Base-by-base conservation (phyloP, 768 basidiomycete genomes). In the Xanthoconium stramineum region DNA sequence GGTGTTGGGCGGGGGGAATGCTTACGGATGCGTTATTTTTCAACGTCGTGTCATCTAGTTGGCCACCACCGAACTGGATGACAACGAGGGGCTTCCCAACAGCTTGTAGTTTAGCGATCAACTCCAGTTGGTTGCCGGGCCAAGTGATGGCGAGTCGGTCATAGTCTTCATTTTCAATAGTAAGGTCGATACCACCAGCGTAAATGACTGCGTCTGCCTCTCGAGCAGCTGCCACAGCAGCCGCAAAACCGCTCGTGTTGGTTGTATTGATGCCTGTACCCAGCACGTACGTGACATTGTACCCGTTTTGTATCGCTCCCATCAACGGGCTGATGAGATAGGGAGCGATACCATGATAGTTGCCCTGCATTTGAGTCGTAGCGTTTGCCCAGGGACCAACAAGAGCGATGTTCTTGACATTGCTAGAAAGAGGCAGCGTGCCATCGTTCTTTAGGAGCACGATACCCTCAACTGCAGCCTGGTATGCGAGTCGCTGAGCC, bases 361-460 rank as follows among this genome's bases (percentile, higher is more conserved):
- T 84, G 17, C 82, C 83, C 56, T 83, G 82, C 79, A 84, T 76
- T 55, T 78, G 74, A 7, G 64, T 75, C 0, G 83, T 84, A 6
- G 82, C 82, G 60, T 81, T 80, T 5, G 77, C 80, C 75, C 76
- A 83, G 4, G 83, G 83, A 0, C 86, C 85, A 50, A 86, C 75
- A 40, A 87, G 63, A 9, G 83, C 84, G 17, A 88, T 65, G 9
- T 73, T 80, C 53, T 77, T 80, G 53, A 78, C 67, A 1, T 69
- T 72, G 0, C 64, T 62, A 20, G 74, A 71, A 42, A 87, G 71
- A 3, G 85, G 86, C 3, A 88, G 72, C 7, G 76, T 77, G 14
- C 78, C 80, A 54, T 84, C 82, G 61, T 86, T 88, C 73, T 87
- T 86, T 15, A 87, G 72, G 7, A 87, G 73, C 17, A 82, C 82